These are phyloP conservation scores for Picea abies DNA, from an alignment of 83 land plant species.

Conservation along the genomic window DNA sequence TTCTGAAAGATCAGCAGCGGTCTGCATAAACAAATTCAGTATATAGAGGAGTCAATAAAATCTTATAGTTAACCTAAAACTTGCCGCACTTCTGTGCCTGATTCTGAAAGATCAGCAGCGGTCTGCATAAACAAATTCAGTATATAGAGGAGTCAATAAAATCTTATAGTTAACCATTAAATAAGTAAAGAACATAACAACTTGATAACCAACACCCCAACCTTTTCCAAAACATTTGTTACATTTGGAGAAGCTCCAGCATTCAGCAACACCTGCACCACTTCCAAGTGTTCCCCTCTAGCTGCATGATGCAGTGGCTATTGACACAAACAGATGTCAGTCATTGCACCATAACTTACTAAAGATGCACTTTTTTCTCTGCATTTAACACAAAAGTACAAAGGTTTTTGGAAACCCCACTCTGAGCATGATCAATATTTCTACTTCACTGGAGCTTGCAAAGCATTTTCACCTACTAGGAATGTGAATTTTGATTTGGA, in stretches of 20 bases:
- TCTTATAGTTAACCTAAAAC: not conserved
- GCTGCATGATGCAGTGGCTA: slow-evolving; percentile 95
- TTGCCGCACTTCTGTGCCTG: slow-evolving; percentile 54
- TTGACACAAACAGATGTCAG: slow-evolving; percentile 1
- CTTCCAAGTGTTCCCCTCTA: slow-evolving; percentile 73
- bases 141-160: slow-evolving; percentile 6
- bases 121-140: slow-evolving; percentile 34
- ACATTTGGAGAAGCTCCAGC: slow-evolving; percentile 70
- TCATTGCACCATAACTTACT: not conserved
- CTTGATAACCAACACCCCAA: slow-evolving; percentile 13
- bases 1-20: slow-evolving; percentile 65
- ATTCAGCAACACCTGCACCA: slow-evolving; percentile 61
- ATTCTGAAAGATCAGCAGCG: slow-evolving; percentile 66
- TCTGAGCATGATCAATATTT: not conserved
- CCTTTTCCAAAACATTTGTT: slow-evolving; percentile 68
- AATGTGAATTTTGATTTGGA: not conserved
- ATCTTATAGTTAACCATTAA: not conserved
- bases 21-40: slow-evolving; percentile 33
- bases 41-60: slow-evolving; percentile 9
- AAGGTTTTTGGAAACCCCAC: not conserved
- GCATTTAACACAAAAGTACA: not conserved
- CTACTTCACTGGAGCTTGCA: slow-evolving; percentile 8
- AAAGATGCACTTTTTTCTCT: not conserved
- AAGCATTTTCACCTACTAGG: not conserved
- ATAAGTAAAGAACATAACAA: not conserved